Base-by-base conservation (phyloP, 2,329 filamentous ascomycete species). In the Neophaeococcomyces aloes region DNA sequence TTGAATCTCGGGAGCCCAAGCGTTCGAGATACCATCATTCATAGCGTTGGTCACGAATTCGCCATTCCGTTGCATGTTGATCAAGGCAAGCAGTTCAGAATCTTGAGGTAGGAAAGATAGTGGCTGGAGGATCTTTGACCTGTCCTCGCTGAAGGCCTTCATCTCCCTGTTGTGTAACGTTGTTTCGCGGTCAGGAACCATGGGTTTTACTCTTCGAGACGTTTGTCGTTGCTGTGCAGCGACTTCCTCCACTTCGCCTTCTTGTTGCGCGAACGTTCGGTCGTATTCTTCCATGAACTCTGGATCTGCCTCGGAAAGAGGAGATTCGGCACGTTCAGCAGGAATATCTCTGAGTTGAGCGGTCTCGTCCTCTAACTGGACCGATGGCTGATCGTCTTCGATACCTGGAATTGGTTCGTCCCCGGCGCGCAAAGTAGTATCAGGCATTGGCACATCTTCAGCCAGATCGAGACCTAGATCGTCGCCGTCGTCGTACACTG, bases 1-100 rank as follows among this genome's bases (percentile, higher is more conserved):
- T 48, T 86, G 81, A 15, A 98, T 74, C 65, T 98, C 91, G 1
- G 89, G 89, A 3, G 89, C 89, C 88, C 87, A 95, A 32, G 77
- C 78, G 52, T 77, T 74, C 54, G 80, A 81, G 50, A 84, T 79
- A 29, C 81, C 84, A 49, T 88, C 86, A 41, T 84, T 81, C 66
- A 95, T 80, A 50, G 94, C 81, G 56, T 78, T 88, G 3, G 82
- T 84, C 14, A 95, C 85, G 56, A 98, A 96, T 30, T 80, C 85
- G 42, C 91, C 89, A 42, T 76, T 86, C 66, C 83, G 87, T 62
- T 95, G 91, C 75, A 95, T 83, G 55, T 88, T 86, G 70, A 94
- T 83, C 17, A 98, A 69, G 27, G 86, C 85, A 23, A 96, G 73
- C 11, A 96, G 72, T 42, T 89, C 79, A 1, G 88, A 86, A 54